Base-by-base conservation (phyloP, 768 basidiomycete species). In the Phylloporus rhodoxanthus region DNA sequence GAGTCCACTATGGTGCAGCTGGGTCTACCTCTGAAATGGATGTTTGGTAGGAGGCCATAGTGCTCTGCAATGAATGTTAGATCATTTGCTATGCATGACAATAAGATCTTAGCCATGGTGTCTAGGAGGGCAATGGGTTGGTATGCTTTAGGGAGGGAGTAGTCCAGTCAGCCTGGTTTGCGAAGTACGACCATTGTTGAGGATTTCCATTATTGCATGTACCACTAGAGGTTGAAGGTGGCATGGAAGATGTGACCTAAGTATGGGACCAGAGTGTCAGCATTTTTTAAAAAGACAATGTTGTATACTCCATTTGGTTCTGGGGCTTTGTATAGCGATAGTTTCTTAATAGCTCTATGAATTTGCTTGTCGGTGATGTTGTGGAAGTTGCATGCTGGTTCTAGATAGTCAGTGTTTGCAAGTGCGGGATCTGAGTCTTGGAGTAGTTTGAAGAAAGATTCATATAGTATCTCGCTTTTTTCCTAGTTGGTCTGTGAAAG, bases 161-260 rank as follows among this genome's bases (percentile, higher is more conserved):
- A 77, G 52, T 65, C 45, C 0, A 61, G 47, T 33, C 67, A 65
- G 0, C 69, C 68, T 0, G 71, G 72, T 45, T 78, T 76, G 0
- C 58, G 43, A 0, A 75, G 53, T 0, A 72, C 61, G 0, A 69
- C 48, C 0, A 67, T 71, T 0, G 48, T 62, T 21, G 59, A 70
- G 9, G 4, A 8, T 23, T 39, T 39, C 38, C 13, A 39, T 6
- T 39, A 11, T 21, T 21, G 8, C 1, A 11, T 21, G 38, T 39
- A 39, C 10, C 7, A 23, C 3, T 42, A 1, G 6, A 7, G 23
- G 4, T 9, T 11, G 26, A 42, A 28, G 0, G 40, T 28, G 15
- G 40, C 15, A 1, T 9, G n/a, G 25, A 41, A 41, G 7, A 41
- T 26, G 13, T 3, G 40, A 5, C 23, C 25, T 6, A 26, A 15